These are phyloP conservation scores for Suhomyces prunicola DNA, from an alignment of 805 yeast species.

Conservation along the genomic window DNA sequence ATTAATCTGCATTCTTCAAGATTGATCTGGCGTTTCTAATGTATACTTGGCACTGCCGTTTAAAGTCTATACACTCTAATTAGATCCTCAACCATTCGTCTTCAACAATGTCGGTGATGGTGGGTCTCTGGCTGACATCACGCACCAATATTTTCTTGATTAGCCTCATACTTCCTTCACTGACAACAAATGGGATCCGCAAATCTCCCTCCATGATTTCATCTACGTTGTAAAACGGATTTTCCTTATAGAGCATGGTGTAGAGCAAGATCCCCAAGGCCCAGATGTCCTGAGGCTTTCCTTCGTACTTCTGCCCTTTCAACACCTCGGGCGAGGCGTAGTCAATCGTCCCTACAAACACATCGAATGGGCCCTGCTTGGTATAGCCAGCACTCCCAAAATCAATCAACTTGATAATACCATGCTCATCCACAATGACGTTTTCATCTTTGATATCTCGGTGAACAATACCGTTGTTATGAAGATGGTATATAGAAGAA, in stretches of 20 bases:
- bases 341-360: conserved; percentile 95
- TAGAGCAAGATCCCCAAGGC: conserved; percentile 89
- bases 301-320: conserved; percentile 83
- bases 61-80: background rate
- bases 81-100: conserved; percentile 59
- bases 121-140: conserved; percentile 64
- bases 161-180: conserved; percentile 58
- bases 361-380: conserved; percentile 91
- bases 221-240: conserved; percentile 93
- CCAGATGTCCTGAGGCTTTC: conserved; percentile 96
- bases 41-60: background rate
- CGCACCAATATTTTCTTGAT: conserved; percentile 67
- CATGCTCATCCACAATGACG: conserved; percentile 79
- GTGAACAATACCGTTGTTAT: conserved; percentile 83
- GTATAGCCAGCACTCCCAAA: conserved; percentile 94
- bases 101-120: conserved; percentile 63
- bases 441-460: conserved; percentile 96
- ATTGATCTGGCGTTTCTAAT: no score
- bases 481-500: conserved; percentile 77
- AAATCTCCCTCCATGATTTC: conserved; percentile 91
- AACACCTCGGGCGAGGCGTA: conserved; percentile 97
- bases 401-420: conserved; percentile 81
- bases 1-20: no score
- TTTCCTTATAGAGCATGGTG: conserved; percentile 88
- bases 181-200: conserved; percentile 63